A percentile compares a stretch with the other conserved stretches of the same genome.
phyloP scores from a whole-genome alignment of 352 stramenopile species.

The Peronospora belbahrii region DNA sequence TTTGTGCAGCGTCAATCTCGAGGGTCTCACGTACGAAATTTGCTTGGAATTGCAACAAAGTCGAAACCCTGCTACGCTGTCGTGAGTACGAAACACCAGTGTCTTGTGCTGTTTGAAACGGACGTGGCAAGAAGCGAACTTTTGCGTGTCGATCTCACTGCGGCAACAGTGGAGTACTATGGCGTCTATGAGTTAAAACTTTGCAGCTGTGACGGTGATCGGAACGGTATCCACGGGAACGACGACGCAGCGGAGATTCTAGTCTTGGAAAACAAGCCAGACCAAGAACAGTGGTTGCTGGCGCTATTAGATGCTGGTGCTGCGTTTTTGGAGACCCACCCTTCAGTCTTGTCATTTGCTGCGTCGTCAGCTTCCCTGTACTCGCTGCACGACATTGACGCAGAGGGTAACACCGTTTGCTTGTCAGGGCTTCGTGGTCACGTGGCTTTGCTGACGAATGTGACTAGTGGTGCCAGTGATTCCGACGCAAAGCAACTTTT shows the following conservation, averaged over 20 bases:
- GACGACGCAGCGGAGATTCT: constrained; percentile 30
- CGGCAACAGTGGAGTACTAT: constrained; percentile 30
- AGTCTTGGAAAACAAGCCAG: constrained; percentile 18
- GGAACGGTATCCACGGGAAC: neutral
- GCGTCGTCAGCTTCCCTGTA: constrained; percentile 57
- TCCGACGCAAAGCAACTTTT: constrained; percentile 56
- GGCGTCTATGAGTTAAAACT: constrained; percentile 23
- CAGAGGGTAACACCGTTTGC: constrained; percentile 45
- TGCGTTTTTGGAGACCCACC: constrained; percentile 34
- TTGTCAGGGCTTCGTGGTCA: constrained; percentile 57
- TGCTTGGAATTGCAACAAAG: constrained; percentile 6
- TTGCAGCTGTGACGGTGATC: neutral
- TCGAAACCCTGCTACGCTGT: constrained; percentile 24
- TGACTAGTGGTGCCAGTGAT: constrained; percentile 27
- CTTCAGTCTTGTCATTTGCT: constrained; percentile 22
- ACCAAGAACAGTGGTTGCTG: constrained; percentile 44
- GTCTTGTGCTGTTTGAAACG: constrained; percentile 25
- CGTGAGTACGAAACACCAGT: constrained; percentile 27
- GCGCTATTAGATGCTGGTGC: constrained; percentile 39
- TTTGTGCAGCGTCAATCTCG: constrained; percentile 17
- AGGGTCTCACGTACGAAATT: constrained; percentile 7
- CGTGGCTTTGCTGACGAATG: constrained; percentile 64
- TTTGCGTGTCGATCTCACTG: constrained; percentile 13
- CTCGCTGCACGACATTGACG: constrained; percentile 52
- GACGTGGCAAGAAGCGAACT: constrained; percentile 26